phyloP scores from a whole-genome alignment of 805 yeast genomes.

The Suhomyces sp. region DNA sequence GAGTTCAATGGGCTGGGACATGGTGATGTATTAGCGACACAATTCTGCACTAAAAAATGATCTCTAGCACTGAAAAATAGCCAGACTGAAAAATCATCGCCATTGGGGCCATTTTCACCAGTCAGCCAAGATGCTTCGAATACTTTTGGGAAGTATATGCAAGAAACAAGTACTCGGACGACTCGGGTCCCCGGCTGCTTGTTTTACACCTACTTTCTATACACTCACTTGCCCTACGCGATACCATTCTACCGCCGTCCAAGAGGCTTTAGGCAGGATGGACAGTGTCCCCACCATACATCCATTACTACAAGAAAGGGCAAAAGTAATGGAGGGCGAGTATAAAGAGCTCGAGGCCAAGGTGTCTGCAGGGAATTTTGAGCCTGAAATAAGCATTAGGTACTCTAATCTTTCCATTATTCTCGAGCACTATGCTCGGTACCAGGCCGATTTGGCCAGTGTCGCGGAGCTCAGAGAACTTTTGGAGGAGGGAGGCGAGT shows the following conservation, averaged over 20 bases:
- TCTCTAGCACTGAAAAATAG: not conserved
- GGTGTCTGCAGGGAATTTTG: slow-evolving; percentile 29
- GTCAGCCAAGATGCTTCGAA: not conserved
- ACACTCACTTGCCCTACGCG: not conserved
- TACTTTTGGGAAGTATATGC: not conserved
- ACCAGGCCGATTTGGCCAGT: slow-evolving; percentile 24
- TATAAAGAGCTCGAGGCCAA: slow-evolving; percentile 24
- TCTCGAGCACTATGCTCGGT: slow-evolving; percentile 29
- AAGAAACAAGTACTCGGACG: not conserved
- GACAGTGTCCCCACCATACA: slow-evolving; percentile 28
- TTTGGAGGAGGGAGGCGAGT: slow-evolving; percentile 22
- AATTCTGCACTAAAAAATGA: not conserved
- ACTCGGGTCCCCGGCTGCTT: not conserved
- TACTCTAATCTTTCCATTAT: slow-evolving; percentile 32
- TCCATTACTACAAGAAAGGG: slow-evolving; percentile 39
- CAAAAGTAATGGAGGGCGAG: slow-evolving; percentile 29
- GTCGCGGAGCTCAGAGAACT: slow-evolving; percentile 26
- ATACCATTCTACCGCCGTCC: not conserved
- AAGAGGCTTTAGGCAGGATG: slow-evolving; percentile 2
- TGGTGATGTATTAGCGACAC: not conserved
- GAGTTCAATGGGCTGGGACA: slow-evolving; percentile 8
- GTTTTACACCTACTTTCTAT: not conserved
- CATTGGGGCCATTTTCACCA: not conserved
- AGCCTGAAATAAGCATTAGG: slow-evolving; percentile 30
- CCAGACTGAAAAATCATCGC: not conserved